phyloP scores from a whole-genome alignment of 225 moss, liverwort and hornwort genomes.

The Physcomitrium patens region DNA sequence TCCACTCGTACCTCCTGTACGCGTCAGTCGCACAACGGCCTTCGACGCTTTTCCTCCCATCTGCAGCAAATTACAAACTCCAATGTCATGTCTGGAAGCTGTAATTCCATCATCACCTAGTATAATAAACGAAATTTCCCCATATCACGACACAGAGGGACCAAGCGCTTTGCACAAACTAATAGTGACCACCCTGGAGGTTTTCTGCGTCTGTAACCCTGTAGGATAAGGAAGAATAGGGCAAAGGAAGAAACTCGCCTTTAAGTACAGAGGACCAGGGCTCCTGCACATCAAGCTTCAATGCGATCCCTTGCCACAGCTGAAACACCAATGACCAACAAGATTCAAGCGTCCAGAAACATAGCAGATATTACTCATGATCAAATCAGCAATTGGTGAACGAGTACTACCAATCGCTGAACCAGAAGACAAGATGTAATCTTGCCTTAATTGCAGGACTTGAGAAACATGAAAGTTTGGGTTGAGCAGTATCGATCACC shows the following conservation, averaged over 20 bases:
- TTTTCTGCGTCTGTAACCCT: background rate
- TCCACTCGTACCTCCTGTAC: constrained; percentile 59
- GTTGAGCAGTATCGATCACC: constrained; percentile 43
- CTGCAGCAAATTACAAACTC: constrained; percentile 42
- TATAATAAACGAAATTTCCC: constrained; percentile 1
- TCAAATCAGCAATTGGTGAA: constrained; percentile 13
- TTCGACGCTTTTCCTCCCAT: constrained; percentile 78
- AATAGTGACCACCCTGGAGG: background rate
- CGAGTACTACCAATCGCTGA: constrained; percentile 4
- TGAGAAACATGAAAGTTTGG: background rate
- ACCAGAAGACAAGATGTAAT: background rate
- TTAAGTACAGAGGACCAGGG: constrained; percentile 82
- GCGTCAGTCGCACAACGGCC: constrained; percentile 84
- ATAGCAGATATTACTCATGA: constrained; percentile 1
- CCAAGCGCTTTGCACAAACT: constrained; percentile 14
- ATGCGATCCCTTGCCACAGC: constrained; percentile 27
- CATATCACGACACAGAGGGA: constrained; percentile 2
- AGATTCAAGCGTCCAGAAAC: constrained; percentile 23
- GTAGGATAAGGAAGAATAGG: constrained; percentile 16
- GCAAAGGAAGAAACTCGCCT: constrained; percentile 47
- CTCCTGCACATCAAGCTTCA: constrained; percentile 64
- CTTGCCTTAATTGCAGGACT: constrained; percentile 6
- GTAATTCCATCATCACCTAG: constrained; percentile 14
- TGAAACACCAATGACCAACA: constrained; percentile 10
- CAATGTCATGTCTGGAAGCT: constrained; percentile 20